phyloP scores from a whole-genome alignment of 805 yeast species.

The Dipodascus geniculatus region DNA sequence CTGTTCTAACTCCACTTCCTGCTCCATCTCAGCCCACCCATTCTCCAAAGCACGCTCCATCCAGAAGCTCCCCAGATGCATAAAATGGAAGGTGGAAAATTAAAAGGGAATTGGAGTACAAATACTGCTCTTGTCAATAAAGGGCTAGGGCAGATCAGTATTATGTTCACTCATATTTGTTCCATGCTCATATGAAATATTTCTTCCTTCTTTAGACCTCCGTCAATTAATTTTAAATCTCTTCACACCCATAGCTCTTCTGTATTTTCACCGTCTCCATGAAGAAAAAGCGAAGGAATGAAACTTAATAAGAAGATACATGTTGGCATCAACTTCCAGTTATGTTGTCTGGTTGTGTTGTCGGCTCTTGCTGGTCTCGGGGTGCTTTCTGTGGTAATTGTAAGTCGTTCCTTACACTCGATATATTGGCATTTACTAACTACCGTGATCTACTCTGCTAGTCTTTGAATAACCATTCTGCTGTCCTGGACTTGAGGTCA shows the following conservation, averaged over 20 bases:
- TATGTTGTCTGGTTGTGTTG: conserved; percentile 55
- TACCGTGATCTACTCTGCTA: conserved; percentile 12
- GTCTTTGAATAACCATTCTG: conserved; percentile 50
- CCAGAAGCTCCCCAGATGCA: too few relatives aligned
- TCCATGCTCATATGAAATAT: background rate
- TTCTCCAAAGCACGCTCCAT: too few relatives aligned
- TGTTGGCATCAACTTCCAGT: conserved; percentile 65
- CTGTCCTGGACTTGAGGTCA: conserved; percentile 46
- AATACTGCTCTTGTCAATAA: too few relatives aligned
- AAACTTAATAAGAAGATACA: conserved; percentile 11
- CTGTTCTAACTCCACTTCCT: too few relatives aligned
- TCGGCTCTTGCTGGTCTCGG: conserved; percentile 61
- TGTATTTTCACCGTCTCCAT: too few relatives aligned
- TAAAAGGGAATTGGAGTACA: too few relatives aligned
- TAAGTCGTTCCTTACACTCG: conserved; percentile 12
- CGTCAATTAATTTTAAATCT: too few relatives aligned
- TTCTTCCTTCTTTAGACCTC: too few relatives aligned
- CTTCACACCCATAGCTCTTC: too few relatives aligned
- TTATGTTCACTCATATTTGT: background rate
- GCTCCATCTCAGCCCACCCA: too few relatives aligned
- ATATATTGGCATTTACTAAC: conserved; percentile 4
- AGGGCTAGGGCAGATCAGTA: too few relatives aligned
- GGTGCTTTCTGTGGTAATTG: conserved; percentile 59
- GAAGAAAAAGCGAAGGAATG: background rate
- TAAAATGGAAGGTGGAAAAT: too few relatives aligned